Conservation (phyloP, 345 rosid species). For the Hirschfeldia incana region DNA sequence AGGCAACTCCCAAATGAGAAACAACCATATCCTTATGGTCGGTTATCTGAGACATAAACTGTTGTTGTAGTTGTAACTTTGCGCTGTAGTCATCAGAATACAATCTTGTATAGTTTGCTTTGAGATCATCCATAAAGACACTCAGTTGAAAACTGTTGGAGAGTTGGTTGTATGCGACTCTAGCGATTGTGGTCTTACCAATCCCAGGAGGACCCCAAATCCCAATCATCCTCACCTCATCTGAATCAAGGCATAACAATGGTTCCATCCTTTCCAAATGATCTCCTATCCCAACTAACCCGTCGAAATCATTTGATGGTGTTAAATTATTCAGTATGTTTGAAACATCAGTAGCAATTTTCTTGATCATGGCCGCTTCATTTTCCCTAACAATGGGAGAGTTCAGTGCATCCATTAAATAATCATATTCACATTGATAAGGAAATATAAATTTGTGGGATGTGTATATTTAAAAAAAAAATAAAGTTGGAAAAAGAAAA, state of each 20-base stretch:
- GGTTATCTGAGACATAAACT: background rate
- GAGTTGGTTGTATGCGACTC: background rate
- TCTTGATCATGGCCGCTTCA: background rate
- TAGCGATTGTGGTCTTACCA: background rate
- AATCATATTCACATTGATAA: no score
- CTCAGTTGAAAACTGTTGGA: background rate
- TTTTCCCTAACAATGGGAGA: background rate
- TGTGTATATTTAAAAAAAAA: no score
- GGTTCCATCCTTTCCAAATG: background rate
- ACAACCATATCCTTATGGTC: background rate
- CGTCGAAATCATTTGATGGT: background rate
- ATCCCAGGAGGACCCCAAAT: background rate
- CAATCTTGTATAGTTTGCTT: background rate
- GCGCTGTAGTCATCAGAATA: constrained; percentile 1
- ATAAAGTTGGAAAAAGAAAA: no score
- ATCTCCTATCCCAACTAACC: background rate
- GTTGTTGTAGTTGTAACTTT: background rate
- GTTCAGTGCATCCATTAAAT: no score
- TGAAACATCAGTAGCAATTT: background rate
- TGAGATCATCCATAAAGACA: background rate
- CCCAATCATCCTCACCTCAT: background rate
- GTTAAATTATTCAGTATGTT: background rate
- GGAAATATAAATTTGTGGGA: no score
- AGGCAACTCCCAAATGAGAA: background rate
- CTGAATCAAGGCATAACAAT: background rate